phyloP scores from a whole-genome alignment of 2,329 filamentous ascomycete genomes.

The Beauveria pseudobassiana region DNA sequence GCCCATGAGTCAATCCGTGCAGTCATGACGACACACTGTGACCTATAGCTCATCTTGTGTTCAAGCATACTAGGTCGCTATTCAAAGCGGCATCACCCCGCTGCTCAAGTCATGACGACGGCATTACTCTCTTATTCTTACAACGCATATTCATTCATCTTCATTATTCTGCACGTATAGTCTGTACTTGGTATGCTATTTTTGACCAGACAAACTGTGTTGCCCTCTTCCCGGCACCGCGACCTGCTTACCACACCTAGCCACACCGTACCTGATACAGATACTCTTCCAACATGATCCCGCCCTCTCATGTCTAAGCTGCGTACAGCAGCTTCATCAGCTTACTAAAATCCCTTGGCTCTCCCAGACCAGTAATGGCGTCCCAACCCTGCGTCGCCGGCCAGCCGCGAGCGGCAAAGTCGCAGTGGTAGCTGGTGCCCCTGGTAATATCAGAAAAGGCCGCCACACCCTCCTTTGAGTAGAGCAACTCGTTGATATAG shows the following conservation, averaged over 20 bases:
- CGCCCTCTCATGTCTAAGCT: neutral
- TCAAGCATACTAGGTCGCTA: neutral
- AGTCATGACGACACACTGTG: neutral
- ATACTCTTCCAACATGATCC: neutral
- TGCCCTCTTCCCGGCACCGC: no score
- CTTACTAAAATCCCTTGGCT: slow-evolving; percentile 7
- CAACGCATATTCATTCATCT: neutral
- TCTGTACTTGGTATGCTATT: no score
- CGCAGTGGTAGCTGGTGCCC: slow-evolving; percentile 1
- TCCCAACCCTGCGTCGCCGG: slow-evolving; percentile 9
- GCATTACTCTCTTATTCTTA: neutral
- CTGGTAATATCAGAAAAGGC: slow-evolving; percentile 2
- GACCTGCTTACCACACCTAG: no score
- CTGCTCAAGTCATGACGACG: neutral
- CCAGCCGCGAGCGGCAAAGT: slow-evolving; percentile 8
- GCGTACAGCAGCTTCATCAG: neutral
- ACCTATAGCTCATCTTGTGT: neutral
- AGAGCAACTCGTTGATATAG: slow-evolving; percentile 11
- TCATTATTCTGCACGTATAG: no score
- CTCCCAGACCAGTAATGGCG: slow-evolving; percentile 7
- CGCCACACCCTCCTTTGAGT: neutral
- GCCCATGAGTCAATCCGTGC: neutral
- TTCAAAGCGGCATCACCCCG: neutral
- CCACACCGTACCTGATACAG: neutral
- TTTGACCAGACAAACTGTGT: no score